These are phyloP conservation scores for Yamadazyma triangularis DNA, from an alignment of 1,139 yeast species.

Conservation along the genomic window DNA sequence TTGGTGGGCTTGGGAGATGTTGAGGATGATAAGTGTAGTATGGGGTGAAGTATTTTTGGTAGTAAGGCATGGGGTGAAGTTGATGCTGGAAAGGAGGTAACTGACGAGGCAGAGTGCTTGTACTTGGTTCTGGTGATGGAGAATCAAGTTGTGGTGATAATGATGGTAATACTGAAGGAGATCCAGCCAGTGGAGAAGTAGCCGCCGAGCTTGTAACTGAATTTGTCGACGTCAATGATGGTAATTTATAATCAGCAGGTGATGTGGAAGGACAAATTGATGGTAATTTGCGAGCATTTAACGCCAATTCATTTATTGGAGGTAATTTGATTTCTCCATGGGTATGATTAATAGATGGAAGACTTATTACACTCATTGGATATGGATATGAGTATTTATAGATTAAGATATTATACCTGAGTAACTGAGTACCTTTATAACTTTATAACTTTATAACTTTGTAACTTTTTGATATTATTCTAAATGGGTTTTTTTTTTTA, in stretches of 20 bases:
- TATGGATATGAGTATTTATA: no score
- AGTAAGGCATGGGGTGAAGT: background rate
- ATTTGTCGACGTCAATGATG: slow-evolving; percentile 1
- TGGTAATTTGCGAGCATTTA: slow-evolving; percentile 10
- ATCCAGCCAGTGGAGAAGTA: slow-evolving; percentile 7
- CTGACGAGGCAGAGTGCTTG: background rate
- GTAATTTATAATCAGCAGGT: slow-evolving; percentile 2
- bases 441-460: slow-evolving; percentile 1
- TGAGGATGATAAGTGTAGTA: background rate
- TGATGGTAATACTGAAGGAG: background rate
- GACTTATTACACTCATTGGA: background rate
- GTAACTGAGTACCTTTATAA: slow-evolving; percentile 3
- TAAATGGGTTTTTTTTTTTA: no score
- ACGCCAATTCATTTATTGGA: slow-evolving; percentile 33
- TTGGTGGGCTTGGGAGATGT: slow-evolving; percentile 7
- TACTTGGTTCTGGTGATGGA: background rate
- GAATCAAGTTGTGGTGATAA: background rate
- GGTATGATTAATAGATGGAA: background rate
- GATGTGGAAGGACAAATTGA: slow-evolving; percentile 5
- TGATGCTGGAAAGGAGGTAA: background rate
- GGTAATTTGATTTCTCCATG: slow-evolving; percentile 20
- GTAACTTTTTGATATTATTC: no score
- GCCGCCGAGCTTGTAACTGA: background rate
- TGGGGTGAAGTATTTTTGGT: slow-evolving; percentile 1
- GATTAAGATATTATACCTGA: background rate